Evolutionary conservation across 495 filamentous ascomycete genomes (phyloP).

Genomic region (Saxophila tyrrhenica): DNA sequence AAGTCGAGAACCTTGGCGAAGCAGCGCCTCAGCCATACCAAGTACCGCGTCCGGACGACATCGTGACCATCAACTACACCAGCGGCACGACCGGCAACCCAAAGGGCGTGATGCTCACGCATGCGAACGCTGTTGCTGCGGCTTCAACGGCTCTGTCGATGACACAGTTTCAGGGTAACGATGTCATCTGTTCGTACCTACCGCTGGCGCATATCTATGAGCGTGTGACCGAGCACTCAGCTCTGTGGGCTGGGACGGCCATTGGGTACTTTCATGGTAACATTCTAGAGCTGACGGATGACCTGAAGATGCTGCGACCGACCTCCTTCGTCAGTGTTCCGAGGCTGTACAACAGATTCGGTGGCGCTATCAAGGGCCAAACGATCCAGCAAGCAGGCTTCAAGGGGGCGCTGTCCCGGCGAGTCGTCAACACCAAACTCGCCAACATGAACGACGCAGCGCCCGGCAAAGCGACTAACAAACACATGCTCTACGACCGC

Average conservation of each 20-base stretch:
- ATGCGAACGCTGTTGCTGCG: constrained; percentile 67
- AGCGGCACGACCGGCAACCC: constrained; percentile 90
- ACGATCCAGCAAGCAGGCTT: constrained; percentile 71
- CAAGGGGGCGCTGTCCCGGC: constrained; percentile 69
- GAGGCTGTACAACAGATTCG: constrained; percentile 86
- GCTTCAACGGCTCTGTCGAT: constrained; percentile 46
- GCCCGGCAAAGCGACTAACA: constrained; percentile 61
- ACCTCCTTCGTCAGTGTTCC: constrained; percentile 82
- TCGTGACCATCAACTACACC: constrained; percentile 95
- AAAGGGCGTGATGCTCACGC: constrained; percentile 84
- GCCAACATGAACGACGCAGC: constrained; percentile 60
- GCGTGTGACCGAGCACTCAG: constrained; percentile 66
- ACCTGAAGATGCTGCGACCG: constrained; percentile 76
- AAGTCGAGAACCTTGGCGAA: constrained; percentile 69
- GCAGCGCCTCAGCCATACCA: constrained; percentile 52
- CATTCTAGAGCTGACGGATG: constrained; percentile 76
- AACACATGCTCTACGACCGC: constrained; percentile 78
- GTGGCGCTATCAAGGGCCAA: constrained; percentile 60
- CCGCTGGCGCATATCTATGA: constrained; percentile 92
- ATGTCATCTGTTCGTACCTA: constrained; percentile 73
- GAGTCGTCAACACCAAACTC: constrained; percentile 67
- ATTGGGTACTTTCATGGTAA: constrained; percentile 97
- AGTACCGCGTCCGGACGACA: constrained; percentile 61
- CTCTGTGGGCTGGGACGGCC: constrained; percentile 57
- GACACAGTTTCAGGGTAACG: constrained; percentile 38